Percentiles rank a stretch among this genome's conserved stretches.
Conservation (phyloP, 306 rosid species). For the Vigna angularis region DNA sequence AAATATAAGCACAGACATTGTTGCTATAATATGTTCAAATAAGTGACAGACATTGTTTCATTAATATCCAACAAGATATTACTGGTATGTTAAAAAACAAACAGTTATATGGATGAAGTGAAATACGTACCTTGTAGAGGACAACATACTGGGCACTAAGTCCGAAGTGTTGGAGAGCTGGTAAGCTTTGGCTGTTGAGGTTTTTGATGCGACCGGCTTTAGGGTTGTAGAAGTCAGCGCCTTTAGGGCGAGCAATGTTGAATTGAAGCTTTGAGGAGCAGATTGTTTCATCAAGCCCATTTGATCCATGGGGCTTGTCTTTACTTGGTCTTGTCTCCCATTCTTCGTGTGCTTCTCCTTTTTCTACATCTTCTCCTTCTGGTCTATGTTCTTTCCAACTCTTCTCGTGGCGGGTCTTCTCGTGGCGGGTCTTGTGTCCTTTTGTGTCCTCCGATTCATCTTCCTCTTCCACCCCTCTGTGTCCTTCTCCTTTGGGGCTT, state of each 20-base stretch:
- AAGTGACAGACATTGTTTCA: no score
- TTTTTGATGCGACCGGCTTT: conserved; percentile 51
- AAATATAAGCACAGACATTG: no score
- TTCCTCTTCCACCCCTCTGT: no score
- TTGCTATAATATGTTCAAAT: no score
- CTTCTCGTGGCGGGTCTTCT: neutral
- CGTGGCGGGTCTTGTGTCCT: neutral
- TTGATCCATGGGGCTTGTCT: neutral
- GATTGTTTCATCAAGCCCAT: conserved; percentile 51
- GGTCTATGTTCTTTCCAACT: neutral
- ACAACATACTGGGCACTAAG: conserved; percentile 56
- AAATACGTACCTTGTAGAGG: conserved; percentile 40
- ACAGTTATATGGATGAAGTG: neutral
- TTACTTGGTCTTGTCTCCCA: neutral
- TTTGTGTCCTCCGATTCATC: no score
- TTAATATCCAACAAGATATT: no score
- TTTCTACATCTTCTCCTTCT: neutral
- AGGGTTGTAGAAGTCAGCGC: conserved; percentile 53
- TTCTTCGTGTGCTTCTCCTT: neutral
- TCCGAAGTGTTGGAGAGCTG: conserved; percentile 43
- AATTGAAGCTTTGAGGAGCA: conserved; percentile 45
- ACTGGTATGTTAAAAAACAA: neutral
- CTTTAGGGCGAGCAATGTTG: conserved; percentile 49
- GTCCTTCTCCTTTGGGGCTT: neutral
- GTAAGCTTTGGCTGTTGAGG: conserved; percentile 48